Base-by-base conservation (phyloP, 2,329 filamentous ascomycete species). In the Blumeria hordei region DNA sequence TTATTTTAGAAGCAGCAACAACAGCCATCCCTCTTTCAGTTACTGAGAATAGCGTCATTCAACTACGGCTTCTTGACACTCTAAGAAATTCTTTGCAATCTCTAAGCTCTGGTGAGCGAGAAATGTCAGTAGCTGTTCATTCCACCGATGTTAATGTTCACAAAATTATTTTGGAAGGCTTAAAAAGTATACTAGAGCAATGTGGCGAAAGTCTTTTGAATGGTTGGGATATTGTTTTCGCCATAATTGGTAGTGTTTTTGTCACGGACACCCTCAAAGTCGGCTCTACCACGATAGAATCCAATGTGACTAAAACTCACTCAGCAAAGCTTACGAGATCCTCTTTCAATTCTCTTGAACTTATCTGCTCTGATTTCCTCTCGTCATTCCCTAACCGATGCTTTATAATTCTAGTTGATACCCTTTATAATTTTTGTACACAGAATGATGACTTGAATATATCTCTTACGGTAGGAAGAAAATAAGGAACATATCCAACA, bases 391-490 rank as follows among this genome's bases (percentile, higher is more conserved):
- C 78, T 49, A 79, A 77, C 65, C 76, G 72, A 53, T 95, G 76
- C 70, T 85, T 83, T 67, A 74, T 81, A 57, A 77, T 81, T 57
- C 75, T 98, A 14, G 80, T 96, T 58, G 84, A 94, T 69, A 87
- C 88, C 10, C 75, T 98, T 21, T 86, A 87, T 63, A 82, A 83
- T 59, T 98, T 96, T 67, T 88, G 86, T 61, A 83, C 81, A 0
- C 92, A 98, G 66, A 76, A 82, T 59, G 85, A 94, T 60, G 92
- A 98, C 64, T 74, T 98, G 39, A 98, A 98, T 61, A 93, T 96
- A 63, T 90, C 90, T 0, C 72, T 98, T 32, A 96, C 92, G 36
- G 83, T 85, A 71, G 67, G 76, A 66, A 36, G 6, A 8, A 8
- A 3, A 6, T 39, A 49, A 7, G 18, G 5, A 3, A 45, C 7